Percentiles rank a stretch among this genome's conserved stretches.
These are phyloP conservation scores for Sporothrix pseudoabietina DNA, from an alignment of 2,329 filamentous ascomycete genomes.

Conservation along the genomic window DNA sequence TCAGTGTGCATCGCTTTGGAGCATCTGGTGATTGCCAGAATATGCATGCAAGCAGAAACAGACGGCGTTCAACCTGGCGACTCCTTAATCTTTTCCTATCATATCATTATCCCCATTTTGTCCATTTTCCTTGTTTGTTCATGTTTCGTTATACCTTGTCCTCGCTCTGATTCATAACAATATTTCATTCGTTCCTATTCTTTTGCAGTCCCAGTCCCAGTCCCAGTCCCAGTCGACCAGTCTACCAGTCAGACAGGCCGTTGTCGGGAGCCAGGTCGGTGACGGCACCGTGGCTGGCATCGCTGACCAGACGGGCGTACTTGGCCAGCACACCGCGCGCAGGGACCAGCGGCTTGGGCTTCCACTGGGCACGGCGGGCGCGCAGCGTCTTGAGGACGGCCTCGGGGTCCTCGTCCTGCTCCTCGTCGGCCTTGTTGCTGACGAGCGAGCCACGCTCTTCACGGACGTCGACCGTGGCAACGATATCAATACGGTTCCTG, in stretches of 20 bases:
- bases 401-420: slow-evolving; percentile 33
- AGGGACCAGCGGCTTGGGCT: slow-evolving; percentile 67
- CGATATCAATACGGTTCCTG: slow-evolving; percentile 69
- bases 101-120: neutral
- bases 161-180: neutral
- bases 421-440: slow-evolving; percentile 1
- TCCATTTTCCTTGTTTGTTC: neutral
- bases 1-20: neutral
- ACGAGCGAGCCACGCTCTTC: slow-evolving; percentile 41
- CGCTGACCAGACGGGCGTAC: slow-evolving; percentile 83
- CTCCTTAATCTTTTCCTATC: neutral
- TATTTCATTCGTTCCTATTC: neutral
- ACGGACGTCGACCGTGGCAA: slow-evolving; percentile 51
- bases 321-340: slow-evolving; percentile 86
- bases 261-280: slow-evolving; percentile 61
- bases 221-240: neutral
- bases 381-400: slow-evolving; percentile 58
- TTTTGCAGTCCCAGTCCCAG: no score
- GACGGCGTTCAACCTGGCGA: neutral
- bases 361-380: slow-evolving; percentile 63
- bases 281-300: slow-evolving; percentile 88
- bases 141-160: neutral
- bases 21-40: neutral
- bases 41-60: neutral
- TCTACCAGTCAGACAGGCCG: slow-evolving; percentile 29